Base-by-base conservation (phyloP, 2,329 filamentous ascomycete species). In the Exophiala sideris region DNA sequence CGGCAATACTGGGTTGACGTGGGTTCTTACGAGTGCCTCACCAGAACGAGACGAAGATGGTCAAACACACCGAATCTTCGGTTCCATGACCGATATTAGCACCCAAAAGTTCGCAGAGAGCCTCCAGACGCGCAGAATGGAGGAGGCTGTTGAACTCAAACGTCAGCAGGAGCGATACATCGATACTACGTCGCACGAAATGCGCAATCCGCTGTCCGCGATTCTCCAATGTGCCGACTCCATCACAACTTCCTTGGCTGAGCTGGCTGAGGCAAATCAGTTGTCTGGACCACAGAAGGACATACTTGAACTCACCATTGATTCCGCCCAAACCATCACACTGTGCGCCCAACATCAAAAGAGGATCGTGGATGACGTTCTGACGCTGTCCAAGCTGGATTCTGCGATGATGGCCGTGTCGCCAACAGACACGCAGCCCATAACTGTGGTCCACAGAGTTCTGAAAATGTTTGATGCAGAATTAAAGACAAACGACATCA, bases 91-190 rank as follows among this genome's bases (percentile, higher is more conserved):
- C 0, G 89, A 95, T 65, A 95, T 95, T 60, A 90, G 87, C 14
- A 82, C 87, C 50, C 88, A 94, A 67, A 95, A 95, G 68, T 86
- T 86, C 77, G 89, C 89, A 1, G 89, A 95, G 69, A 84, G 86
- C 44, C 83, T 90, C 33, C 88, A 95, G 68, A 89, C 82, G 63
- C 80, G 85, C 41, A 84, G 88, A 54, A 86, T 88, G 65, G 83
- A 91, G 64, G 89, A 94, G 67, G 90, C 89, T 0, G 82, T 91
- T 2, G 87, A 92, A 67, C 78, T 91, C 57, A 94, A 94, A 69
- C 78, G 83, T 20, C 84, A 87, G 65, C 89, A 92, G 65, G 87
- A 91, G 63, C 88, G 88, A 59, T 91, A 91, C 63, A 89, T 91
- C 64, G 88, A 90, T 68, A 89, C 89, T 59, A 81, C 78, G 3